Evolutionary conservation across 2,329 filamentous ascomycete species (phyloP).

Genomic region (Myriangium duriaei): DNA sequence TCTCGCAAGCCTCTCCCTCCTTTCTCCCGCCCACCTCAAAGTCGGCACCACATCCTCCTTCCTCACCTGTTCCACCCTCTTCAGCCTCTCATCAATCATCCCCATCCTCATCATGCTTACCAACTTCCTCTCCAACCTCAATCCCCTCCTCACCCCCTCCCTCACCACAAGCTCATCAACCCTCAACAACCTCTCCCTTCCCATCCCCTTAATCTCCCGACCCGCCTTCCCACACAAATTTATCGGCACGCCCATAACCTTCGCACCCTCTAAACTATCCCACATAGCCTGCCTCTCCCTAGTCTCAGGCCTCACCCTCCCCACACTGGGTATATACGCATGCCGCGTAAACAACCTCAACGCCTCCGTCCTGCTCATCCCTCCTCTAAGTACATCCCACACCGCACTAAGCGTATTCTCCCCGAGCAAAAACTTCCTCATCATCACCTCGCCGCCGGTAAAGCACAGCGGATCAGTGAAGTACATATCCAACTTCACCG

Average conservation of each 20-base stretch:
- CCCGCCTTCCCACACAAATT: constrained; percentile 41
- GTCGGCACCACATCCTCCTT: constrained; percentile 32
- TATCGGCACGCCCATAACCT: constrained; percentile 41
- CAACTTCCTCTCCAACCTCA: constrained; percentile 43
- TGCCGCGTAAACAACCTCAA: constrained; percentile 48
- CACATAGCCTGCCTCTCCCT: constrained; percentile 13
- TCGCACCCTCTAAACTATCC: constrained; percentile 15
- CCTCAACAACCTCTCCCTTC: not conserved
- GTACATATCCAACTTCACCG: constrained; percentile 59
- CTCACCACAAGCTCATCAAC: not conserved
- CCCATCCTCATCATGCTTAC: constrained; percentile 51
- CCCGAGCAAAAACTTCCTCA: constrained; percentile 39
- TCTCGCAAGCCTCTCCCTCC: constrained; percentile 8
- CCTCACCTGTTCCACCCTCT: constrained; percentile 37
- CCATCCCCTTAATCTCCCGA: constrained; percentile 24
- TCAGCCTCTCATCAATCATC: constrained; percentile 41
- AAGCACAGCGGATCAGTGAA: constrained; percentile 51
- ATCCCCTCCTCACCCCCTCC: constrained; percentile 27
- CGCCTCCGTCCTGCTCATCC: constrained; percentile 42
- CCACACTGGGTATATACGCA: constrained; percentile 29
- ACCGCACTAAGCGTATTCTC: constrained; percentile 27
- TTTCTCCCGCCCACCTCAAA: constrained; percentile 1
- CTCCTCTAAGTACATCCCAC: constrained; percentile 47
- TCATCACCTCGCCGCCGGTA: constrained; percentile 34
- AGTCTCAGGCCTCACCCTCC: constrained; percentile 2